Evolutionary conservation across 192 early-diverging fungal species (phyloP).

Genomic region (Entomortierella beljakovae): DNA sequence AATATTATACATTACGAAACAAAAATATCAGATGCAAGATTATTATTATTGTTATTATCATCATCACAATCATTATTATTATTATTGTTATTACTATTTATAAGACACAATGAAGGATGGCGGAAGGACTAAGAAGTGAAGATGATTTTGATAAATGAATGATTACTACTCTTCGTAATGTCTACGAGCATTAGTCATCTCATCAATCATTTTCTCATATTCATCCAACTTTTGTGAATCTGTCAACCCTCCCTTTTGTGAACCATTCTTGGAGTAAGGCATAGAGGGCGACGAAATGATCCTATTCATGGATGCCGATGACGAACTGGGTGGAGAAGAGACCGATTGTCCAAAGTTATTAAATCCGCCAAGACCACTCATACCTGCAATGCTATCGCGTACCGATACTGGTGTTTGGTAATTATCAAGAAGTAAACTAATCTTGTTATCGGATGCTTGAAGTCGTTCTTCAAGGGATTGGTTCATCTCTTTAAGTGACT

Average conservation of each 20-base stretch:
- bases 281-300: not conserved
- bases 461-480: constrained; percentile 51
- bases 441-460: constrained; percentile 47
- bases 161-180: constrained; percentile 18
- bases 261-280: too few relatives aligned
- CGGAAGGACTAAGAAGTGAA: too few relatives aligned
- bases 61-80: too few relatives aligned
- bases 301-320: not conserved
- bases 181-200: constrained; percentile 33
- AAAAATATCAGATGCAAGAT: too few relatives aligned
- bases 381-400: constrained; percentile 28
- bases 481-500: constrained; percentile 17
- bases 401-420: constrained; percentile 38
- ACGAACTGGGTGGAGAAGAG: not conserved
- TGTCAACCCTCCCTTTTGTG: constrained; percentile 18
- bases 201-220: constrained; percentile 48
- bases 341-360: not conserved
- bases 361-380: constrained; percentile 11
- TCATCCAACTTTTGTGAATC: constrained; percentile 36
- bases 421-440: constrained; percentile 43
- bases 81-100: not conserved
- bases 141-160: too few relatives aligned
- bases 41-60: too few relatives aligned
- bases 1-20: too few relatives aligned
- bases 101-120: too few relatives aligned